These are phyloP conservation scores for Citrus inodora DNA, from an alignment of 345 rosid genomes.

Conservation along the genomic window DNA sequence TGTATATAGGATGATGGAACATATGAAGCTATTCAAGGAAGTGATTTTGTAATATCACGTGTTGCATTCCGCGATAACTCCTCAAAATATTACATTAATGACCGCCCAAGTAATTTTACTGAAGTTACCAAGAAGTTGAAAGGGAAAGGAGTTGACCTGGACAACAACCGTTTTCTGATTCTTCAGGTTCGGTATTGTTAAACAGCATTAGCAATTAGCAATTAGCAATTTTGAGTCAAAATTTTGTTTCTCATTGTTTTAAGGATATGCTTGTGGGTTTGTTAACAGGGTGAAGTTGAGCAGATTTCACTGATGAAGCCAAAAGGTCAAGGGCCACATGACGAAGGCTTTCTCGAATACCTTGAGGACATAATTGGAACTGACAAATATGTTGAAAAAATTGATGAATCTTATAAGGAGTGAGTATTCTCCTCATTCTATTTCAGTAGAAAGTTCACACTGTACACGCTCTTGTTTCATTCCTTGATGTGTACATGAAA, in stretches of 20 bases:
- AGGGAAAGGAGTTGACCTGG: constrained; percentile 96
- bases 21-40: constrained; percentile 81
- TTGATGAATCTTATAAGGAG: constrained; percentile 78
- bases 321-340: constrained; percentile 94
- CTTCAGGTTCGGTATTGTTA: constrained; percentile 63
- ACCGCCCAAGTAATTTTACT: constrained; percentile 81
- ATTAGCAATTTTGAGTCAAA: background rate
- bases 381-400: constrained; percentile 84
- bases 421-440: constrained; percentile 37
- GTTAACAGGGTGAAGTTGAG: constrained; percentile 93
- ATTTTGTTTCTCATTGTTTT: constrained; percentile 1
- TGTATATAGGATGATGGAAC: constrained; percentile 71
- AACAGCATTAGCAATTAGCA: background rate
- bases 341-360: constrained; percentile 98
- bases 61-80: constrained; percentile 94
- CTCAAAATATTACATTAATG: constrained; percentile 87
- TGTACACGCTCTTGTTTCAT: constrained; percentile 9
- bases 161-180: constrained; percentile 96
- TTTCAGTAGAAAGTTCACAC: background rate
- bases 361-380: constrained; percentile 97
- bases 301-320: constrained; percentile 99
- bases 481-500: background rate
- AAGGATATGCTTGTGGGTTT: constrained; percentile 16
- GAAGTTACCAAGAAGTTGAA: constrained; percentile 88
- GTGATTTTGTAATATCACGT: constrained; percentile 86